A percentile compares a stretch with the other conserved stretches of the same genome.
Conservation (phyloP, 306 rosid genomes). For the Quercus agrifolia region DNA sequence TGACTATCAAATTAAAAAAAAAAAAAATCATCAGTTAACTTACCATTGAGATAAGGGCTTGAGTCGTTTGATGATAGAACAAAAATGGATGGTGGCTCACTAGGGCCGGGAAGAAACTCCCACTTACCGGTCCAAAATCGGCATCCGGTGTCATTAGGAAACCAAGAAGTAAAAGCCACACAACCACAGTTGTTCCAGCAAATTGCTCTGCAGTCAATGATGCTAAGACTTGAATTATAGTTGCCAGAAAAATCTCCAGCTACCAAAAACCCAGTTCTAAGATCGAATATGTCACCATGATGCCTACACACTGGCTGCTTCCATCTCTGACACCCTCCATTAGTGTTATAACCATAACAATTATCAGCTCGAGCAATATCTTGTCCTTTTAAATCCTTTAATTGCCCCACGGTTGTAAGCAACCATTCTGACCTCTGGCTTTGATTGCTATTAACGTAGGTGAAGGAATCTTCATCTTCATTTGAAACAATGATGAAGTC, state of each 20-base stretch:
- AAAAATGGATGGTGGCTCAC: too few relatives aligned
- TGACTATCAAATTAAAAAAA: too few relatives aligned
- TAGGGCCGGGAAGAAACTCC: too few relatives aligned
- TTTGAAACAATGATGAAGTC: neutral
- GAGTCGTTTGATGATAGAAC: too few relatives aligned
- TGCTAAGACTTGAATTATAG: too few relatives aligned
- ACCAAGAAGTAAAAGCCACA: neutral
- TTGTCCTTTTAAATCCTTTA: neutral
- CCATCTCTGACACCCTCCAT: too few relatives aligned
- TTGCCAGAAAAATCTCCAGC: too few relatives aligned
- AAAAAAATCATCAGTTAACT: too few relatives aligned
- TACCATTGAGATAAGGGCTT: too few relatives aligned
- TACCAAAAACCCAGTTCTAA: neutral
- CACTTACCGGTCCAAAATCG: neutral
- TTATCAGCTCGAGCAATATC: neutral
- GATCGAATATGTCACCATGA: neutral
- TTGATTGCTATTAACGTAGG: neutral
- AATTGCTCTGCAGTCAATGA: conserved; percentile 13
- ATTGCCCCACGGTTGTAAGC: conserved; percentile 1
- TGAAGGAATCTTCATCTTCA: neutral
- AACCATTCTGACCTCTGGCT: conserved; percentile 5
- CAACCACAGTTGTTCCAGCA: conserved; percentile 26
- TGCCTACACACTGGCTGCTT: conserved; percentile 14
- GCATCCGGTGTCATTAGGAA: conserved; percentile 6
- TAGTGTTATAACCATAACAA: neutral